These are phyloP conservation scores for Hanseniaspora guilliermondii DNA, from an alignment of 805 yeast species.

Conservation along the genomic window DNA sequence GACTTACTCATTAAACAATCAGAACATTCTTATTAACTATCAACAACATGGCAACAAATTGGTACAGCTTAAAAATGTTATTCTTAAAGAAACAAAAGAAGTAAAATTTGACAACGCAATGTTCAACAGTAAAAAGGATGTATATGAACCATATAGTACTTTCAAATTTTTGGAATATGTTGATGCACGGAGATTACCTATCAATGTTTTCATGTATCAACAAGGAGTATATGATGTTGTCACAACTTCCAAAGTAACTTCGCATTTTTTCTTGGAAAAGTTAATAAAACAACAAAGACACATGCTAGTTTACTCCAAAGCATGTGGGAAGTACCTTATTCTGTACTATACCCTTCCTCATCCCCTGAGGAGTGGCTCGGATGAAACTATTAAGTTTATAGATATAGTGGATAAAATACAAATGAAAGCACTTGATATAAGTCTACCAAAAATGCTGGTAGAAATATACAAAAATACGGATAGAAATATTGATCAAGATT, in stretches of 20 bases:
- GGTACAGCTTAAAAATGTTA: conserved; percentile 3
- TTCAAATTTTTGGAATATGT: conserved; percentile 12
- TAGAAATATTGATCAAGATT: neutral
- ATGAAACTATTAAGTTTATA: neutral
- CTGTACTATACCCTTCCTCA: neutral
- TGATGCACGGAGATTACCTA: conserved; percentile 12
- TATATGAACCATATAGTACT: neutral
- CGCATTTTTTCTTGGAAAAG: conserved; percentile 14
- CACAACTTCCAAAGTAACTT: conserved; percentile 10
- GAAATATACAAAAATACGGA: conserved; percentile 1
- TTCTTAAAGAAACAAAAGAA: neutral
- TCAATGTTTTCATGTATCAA: neutral
- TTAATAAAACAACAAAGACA: conserved; percentile 7
- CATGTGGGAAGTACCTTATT: neutral
- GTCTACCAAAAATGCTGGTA: conserved; percentile 1
- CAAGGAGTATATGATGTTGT: neutral
- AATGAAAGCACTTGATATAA: conserved; percentile 8
- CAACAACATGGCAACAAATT: neutral
- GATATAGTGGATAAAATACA: neutral
- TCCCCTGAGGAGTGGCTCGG: neutral
- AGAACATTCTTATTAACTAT: conserved; percentile 3
- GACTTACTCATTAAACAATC: neutral
- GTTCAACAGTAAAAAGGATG: neutral
- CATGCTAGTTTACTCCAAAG: conserved; percentile 9
- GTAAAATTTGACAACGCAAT: neutral